Conservation (phyloP, 805 yeast species). For the Scheffersomyces ergatensis region DNA sequence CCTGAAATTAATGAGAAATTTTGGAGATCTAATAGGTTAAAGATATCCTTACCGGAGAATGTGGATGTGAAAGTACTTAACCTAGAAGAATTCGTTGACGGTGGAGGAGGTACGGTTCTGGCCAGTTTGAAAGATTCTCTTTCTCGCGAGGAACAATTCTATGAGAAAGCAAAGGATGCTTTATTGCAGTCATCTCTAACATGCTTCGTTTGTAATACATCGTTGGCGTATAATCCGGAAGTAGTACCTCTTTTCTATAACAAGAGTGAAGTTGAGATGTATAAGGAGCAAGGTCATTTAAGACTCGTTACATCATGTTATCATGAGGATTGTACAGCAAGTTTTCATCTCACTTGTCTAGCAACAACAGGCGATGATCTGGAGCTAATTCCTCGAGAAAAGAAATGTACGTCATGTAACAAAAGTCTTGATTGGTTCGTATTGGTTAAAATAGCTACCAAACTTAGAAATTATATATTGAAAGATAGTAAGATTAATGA, state of each 20-base stretch:
- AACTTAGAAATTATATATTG: slow-evolving; percentile 15
- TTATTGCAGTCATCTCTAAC: slow-evolving; percentile 14
- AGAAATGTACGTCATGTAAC: slow-evolving; percentile 15
- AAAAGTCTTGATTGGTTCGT: slow-evolving; percentile 14
- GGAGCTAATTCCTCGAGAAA: slow-evolving; percentile 11
- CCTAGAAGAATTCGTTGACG: slow-evolving; percentile 1
- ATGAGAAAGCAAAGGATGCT: slow-evolving; percentile 7
- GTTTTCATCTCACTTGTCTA: slow-evolving; percentile 40
- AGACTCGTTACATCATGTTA: slow-evolving; percentile 36
- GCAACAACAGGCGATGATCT: slow-evolving; percentile 11
- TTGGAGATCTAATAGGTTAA: slow-evolving; percentile 36
- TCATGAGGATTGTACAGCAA: slow-evolving; percentile 22
- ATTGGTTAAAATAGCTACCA: slow-evolving; percentile 18
- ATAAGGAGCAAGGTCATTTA: slow-evolving; percentile 6
- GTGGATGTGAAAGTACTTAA: slow-evolving; percentile 8
- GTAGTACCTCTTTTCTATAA: slow-evolving; percentile 3
- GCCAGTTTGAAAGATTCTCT: not conserved
- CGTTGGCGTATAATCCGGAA: slow-evolving; percentile 33
- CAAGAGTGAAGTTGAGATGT: slow-evolving; percentile 3
- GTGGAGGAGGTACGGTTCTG: not conserved
- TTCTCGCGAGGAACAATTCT: not conserved
- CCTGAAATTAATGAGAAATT: slow-evolving; percentile 16
- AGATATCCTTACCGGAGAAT: slow-evolving; percentile 8
- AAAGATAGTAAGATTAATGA: slow-evolving; percentile 5
- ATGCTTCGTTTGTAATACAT: slow-evolving; percentile 28